Conservation (phyloP, 441 rosid species). For the Adansonia rubrostipa region DNA sequence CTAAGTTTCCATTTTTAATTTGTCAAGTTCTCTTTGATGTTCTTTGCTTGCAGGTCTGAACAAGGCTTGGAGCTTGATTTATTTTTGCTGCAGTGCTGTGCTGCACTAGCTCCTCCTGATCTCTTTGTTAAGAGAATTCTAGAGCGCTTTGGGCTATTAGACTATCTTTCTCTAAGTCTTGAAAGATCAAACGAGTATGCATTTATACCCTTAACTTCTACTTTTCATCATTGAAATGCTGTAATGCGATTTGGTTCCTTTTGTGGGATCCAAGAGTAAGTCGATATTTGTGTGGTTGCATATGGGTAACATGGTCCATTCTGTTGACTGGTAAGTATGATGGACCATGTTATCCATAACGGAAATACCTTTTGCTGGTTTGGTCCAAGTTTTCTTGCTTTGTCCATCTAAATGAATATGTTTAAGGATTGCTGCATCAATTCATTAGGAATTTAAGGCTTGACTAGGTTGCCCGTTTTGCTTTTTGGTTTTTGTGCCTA, state of each 20-base stretch:
- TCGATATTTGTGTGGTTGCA: neutral
- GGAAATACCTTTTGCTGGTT: neutral
- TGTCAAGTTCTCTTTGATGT: slow-evolving; percentile 28
- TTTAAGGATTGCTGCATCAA: neutral
- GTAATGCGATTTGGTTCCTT: neutral
- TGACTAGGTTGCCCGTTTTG: neutral
- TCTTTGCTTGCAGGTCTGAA: slow-evolving; percentile 75
- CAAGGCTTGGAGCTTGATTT: slow-evolving; percentile 97
- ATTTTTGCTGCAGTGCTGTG: slow-evolving; percentile 97
- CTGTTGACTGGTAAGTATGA: neutral
- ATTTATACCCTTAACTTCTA: slow-evolving; percentile 24
- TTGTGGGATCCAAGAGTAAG: neutral
- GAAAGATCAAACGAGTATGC: slow-evolving; percentile 72
- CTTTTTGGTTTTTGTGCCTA: neutral
- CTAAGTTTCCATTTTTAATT: neutral
- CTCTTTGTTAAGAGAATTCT: slow-evolving; percentile 69
- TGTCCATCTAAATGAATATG: slow-evolving; percentile 8
- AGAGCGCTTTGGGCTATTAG: slow-evolving; percentile 80
- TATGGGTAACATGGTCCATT: neutral
- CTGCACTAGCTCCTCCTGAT: slow-evolving; percentile 94
- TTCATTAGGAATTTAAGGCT: neutral
- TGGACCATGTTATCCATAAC: neutral
- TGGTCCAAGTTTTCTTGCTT: neutral
- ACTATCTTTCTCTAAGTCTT: slow-evolving; percentile 62
- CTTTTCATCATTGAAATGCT: neutral